Percentiles rank a stretch among this genome's conserved stretches.
Conservation (phyloP, 148 eudicot species). For the Heliosperma pusillum region DNA sequence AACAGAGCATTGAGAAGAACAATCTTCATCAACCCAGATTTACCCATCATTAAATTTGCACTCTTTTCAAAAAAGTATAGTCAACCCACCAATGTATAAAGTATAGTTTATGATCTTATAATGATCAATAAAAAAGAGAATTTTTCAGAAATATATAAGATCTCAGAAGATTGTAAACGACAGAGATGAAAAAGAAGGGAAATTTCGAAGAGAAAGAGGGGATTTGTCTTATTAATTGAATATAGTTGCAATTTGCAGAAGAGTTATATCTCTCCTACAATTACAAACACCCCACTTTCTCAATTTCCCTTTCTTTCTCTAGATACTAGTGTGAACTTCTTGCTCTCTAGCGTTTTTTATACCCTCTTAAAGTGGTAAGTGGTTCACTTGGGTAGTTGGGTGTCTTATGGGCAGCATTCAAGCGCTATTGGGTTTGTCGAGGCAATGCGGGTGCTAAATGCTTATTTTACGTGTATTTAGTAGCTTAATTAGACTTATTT, state of each 20-base stretch:
- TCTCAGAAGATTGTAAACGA: neutral
- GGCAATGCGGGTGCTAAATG: no score
- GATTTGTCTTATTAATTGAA: neutral
- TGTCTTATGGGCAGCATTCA: no score
- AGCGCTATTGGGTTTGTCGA: no score
- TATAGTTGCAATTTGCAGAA: neutral
- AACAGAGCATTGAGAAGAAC: constrained; percentile 17
- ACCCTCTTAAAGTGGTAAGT: no score
- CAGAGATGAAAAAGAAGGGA: neutral
- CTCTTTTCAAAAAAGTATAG: neutral
- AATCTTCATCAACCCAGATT: constrained; percentile 28
- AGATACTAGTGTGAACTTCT: no score
- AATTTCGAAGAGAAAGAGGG: neutral
- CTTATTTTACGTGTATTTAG: no score
- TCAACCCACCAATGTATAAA: constrained; percentile 10
- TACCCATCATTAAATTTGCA: constrained; percentile 19
- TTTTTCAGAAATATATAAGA: neutral
- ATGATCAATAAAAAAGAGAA: neutral
- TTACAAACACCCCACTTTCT: no score
- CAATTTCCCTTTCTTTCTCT: no score
- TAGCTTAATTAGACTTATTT: no score
- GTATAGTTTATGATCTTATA: neutral
- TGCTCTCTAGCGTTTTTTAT: no score
- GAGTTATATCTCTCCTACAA: neutral
- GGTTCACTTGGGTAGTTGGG: no score